Percentiles rank a stretch among this genome's conserved stretches.
Conservation (phyloP, 2,329 filamentous ascomycete genomes). For the Samsoniella hepiali region DNA sequence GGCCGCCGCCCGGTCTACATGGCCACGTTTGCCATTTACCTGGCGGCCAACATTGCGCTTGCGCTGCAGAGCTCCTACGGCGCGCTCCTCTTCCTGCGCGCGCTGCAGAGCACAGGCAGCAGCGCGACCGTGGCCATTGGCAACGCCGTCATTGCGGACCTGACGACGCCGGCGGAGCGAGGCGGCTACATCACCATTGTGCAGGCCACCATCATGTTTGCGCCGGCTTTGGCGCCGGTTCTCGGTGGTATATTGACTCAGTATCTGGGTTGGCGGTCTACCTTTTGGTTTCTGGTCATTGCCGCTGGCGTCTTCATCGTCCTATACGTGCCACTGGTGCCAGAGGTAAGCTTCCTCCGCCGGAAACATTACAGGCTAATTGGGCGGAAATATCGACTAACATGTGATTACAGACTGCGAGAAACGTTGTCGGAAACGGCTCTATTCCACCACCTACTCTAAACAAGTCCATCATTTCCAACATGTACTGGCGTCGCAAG, state of each 20-base stretch:
- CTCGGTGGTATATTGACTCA: conserved; percentile 51
- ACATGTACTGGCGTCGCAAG: conserved; percentile 16
- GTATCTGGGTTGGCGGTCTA: conserved; percentile 50
- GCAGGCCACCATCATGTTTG: conserved; percentile 42
- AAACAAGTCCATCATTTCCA: conserved; percentile 24
- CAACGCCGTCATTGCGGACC: conserved; percentile 53
- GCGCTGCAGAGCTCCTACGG: conserved; percentile 39
- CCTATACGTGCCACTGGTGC: conserved; percentile 40
- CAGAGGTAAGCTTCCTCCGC: conserved; percentile 23
- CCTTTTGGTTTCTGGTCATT: conserved; percentile 57
- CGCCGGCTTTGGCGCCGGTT: conserved; percentile 43
- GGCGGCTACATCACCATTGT: conserved; percentile 51
- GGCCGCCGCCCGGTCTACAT: conserved; percentile 16
- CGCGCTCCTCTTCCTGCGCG: conserved; percentile 46
- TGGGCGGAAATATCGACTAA: neutral
- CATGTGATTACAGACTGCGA: conserved; percentile 30
- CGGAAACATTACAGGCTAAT: neutral
- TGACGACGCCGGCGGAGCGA: conserved; percentile 54
- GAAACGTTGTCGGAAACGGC: conserved; percentile 45
- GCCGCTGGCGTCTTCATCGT: conserved; percentile 35
- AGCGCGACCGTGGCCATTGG: conserved; percentile 53
- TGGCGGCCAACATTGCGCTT: conserved; percentile 17
- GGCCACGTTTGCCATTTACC: conserved; percentile 1
- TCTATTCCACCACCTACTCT: conserved; percentile 35
- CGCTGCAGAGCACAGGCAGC: conserved; percentile 49